Conservation (phyloP, 2,329 filamentous ascomycete genomes). For the Cladosporium cucumerinum region DNA sequence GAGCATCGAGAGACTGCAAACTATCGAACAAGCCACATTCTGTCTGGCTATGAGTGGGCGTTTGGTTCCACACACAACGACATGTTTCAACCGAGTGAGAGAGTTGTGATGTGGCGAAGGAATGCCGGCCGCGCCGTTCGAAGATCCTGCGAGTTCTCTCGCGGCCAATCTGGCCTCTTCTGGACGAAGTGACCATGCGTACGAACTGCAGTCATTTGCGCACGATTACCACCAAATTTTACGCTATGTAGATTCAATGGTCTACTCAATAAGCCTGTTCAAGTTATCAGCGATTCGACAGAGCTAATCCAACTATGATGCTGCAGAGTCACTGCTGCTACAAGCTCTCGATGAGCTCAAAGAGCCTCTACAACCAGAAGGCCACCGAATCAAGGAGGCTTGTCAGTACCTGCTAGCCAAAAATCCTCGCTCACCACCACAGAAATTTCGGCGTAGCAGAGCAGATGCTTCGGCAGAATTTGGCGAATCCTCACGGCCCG, state of each 20-base stretch:
- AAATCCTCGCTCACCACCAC: neutral
- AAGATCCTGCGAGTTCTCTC: rapidly evolving
- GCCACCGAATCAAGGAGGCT: neutral
- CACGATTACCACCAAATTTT: neutral
- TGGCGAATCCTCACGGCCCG: too few species aligned
- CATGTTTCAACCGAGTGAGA: neutral
- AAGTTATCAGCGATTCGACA: too few species aligned
- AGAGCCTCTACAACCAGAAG: neutral
- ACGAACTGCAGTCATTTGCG: neutral
- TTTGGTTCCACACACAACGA: neutral
- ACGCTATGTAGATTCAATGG: neutral
- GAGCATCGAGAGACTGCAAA: constrained; percentile 10
- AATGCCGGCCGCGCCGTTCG: neutral
- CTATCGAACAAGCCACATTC: neutral
- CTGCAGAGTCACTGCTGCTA: neutral
- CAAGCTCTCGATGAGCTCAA: neutral
- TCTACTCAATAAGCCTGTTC: neutral
- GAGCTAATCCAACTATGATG: neutral
- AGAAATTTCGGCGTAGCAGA: neutral
- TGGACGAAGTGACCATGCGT: neutral
- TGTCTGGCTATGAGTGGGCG: neutral
- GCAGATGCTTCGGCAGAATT: neutral
- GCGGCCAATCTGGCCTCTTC: neutral
- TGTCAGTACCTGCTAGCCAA: neutral
- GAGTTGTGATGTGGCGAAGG: neutral